Evolutionary conservation across 371 early-diverging fungal genomes (phyloP).

Genomic region (Furculomyces boomerangus): DNA sequence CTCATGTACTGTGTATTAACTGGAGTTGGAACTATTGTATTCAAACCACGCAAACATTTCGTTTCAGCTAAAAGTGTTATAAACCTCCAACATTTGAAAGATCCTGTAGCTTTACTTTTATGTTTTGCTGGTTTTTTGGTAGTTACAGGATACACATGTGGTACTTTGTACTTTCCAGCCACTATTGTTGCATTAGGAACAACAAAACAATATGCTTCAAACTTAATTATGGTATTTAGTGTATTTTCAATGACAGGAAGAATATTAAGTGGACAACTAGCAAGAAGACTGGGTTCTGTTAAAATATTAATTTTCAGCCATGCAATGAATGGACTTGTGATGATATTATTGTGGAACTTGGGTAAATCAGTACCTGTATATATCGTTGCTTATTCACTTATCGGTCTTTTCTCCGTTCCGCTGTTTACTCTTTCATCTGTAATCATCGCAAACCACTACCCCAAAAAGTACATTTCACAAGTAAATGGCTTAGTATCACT

Average conservation of each 20-base stretch:
- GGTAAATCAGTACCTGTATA: not conserved
- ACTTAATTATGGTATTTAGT: not conserved
- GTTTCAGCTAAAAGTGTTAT: slow-evolving; percentile 12
- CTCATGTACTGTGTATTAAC: slow-evolving; percentile 13
- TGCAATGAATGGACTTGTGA: not conserved
- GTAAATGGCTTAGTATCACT: not conserved
- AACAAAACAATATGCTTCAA: not conserved
- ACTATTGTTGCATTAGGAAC: not conserved
- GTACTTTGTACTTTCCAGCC: not conserved
- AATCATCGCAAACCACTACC: not conserved
- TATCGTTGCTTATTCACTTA: not conserved
- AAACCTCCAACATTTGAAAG: slow-evolving; percentile 13
- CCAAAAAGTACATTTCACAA: not conserved
- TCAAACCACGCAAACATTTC: slow-evolving; percentile 19
- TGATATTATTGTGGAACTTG: not conserved
- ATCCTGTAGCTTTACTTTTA: slow-evolving; percentile 10
- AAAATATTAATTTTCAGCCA: not conserved
- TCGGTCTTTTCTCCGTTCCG: not conserved
- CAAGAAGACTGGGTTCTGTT: not conserved
- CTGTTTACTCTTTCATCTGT: not conserved
- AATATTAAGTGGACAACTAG: not conserved
- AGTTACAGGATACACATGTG: not conserved
- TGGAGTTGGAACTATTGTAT: slow-evolving; percentile 27
- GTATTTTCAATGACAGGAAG: not conserved
- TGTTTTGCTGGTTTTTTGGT: slow-evolving; percentile 4